These are phyloP conservation scores for Massarina eburnea DNA, from an alignment of 2,329 filamentous ascomycete species.

Conservation along the genomic window DNA sequence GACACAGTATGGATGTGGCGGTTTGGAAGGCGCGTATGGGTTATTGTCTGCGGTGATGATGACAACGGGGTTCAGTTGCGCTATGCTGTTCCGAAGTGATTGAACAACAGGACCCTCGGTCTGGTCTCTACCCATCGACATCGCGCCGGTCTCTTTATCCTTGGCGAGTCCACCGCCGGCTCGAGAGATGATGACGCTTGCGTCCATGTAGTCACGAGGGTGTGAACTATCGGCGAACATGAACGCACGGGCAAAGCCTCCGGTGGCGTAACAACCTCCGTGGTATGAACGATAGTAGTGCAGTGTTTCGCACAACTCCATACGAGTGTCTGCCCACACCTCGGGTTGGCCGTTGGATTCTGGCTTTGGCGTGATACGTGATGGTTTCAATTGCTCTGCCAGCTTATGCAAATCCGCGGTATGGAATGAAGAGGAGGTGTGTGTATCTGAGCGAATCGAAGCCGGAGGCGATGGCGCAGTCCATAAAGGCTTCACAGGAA, in stretches of 20 bases:
- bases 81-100: slow-evolving; percentile 51
- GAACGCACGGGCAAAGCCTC: slow-evolving; percentile 57
- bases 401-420: neutral
- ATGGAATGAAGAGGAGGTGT: neutral
- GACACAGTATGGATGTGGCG: slow-evolving; percentile 64
- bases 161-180: slow-evolving; percentile 58
- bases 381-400: slow-evolving; percentile 8
- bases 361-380: slow-evolving; percentile 16
- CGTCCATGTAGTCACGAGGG: slow-evolving; percentile 59
- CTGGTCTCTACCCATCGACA: slow-evolving; percentile 53
- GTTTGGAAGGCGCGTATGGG: slow-evolving; percentile 48
- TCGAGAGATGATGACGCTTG: slow-evolving; percentile 64
- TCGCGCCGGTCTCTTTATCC: slow-evolving; percentile 49
- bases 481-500: neutral
- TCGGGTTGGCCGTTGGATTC: slow-evolving; percentile 44
- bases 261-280: slow-evolving; percentile 57
- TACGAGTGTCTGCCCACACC: slow-evolving; percentile 61
- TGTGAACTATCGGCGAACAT: slow-evolving; percentile 61
- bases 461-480: neutral
- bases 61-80: slow-evolving; percentile 54
- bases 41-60: slow-evolving; percentile 56
- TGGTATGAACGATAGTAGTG: slow-evolving; percentile 65
- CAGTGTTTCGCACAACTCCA: slow-evolving; percentile 64
- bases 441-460: neutral
- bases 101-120: slow-evolving; percentile 40